A percentile compares a stretch with the other conserved stretches of the same genome.
Evolutionary conservation across 345 rosid genomes (phyloP).

Genomic region (Eucalyptus rudis): DNA sequence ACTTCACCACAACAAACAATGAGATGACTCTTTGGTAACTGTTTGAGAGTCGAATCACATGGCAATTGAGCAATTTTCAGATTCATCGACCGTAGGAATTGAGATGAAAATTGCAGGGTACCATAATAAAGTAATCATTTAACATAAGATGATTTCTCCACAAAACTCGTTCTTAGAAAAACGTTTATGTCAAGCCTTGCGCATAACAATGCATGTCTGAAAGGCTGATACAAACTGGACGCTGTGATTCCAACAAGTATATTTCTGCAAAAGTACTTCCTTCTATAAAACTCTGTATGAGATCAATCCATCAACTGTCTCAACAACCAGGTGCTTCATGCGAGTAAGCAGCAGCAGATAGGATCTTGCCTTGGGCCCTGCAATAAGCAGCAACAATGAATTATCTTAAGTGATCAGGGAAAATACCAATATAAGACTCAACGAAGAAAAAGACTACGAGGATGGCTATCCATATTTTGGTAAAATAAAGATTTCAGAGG

Average conservation of each 20-base stretch:
- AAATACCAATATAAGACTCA: not conserved
- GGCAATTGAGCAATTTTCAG: not conserved
- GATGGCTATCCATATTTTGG: not conserved
- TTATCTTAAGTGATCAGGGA: not conserved
- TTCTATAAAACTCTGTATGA: conserved; percentile 30
- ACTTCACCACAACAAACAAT: not conserved
- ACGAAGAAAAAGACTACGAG: not conserved
- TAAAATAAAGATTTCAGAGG: not conserved
- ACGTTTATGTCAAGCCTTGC: not conserved
- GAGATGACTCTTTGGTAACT: not conserved
- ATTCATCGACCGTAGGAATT: not conserved
- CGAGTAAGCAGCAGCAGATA: conserved; percentile 47
- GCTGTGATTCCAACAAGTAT: accelerated
- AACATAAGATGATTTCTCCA: not conserved
- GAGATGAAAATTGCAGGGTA: not conserved
- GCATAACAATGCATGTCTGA: not conserved
- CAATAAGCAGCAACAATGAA: not conserved
- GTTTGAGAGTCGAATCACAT: not conserved
- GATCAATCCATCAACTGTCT: conserved; percentile 42
- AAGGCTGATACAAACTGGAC: not conserved
- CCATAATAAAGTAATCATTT: not conserved
- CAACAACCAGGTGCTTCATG: conserved; percentile 51
- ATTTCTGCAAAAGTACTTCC: not conserved
- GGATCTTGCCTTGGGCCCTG: conserved; percentile 64
- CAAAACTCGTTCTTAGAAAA: not conserved